Evolutionary conservation across 2,329 filamentous ascomycete species (phyloP), one percentile per base, ranked within the genome.

Genomic region (Fusarium multiceps): DNA sequence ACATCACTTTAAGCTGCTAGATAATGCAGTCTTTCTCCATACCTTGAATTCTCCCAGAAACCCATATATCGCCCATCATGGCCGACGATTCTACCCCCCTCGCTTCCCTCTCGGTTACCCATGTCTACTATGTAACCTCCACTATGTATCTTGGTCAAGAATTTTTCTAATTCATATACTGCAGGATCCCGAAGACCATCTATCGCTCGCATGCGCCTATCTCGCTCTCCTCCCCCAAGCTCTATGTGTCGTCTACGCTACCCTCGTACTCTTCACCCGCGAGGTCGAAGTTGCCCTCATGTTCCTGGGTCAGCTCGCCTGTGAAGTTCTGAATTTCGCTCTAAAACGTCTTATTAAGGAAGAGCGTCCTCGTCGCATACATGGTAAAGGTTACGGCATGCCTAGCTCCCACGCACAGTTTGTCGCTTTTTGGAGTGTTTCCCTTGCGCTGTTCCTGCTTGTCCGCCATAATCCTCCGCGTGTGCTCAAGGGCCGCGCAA

Each of bases 371-470:
- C 88, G 86, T 68, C 91, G 91, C 88, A 91, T 84, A 86, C 90
- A 94, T 76, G 94, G 93, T 59, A 97, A 97, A 80, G 96, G 96
- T 69, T 99, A 99, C 78, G 97, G 96, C 74, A 99, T 99, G 97
- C 96, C 96, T 55, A 87, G 84, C 46, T 98, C 94, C 40, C 96
- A 99, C 82, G 92, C 96, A 11, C 96, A 99, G 82, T 99, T 98
- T 79, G 92, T 95, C 66, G 88, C 92, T 59, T 99, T 93, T 84
- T 98, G 97, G 87, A 91, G 93, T 61, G 83, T 97, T 60, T 96
- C 92, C 67, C 82, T 98, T 63, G 85, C 89, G 25, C 84, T 99
- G 21, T 98, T 98, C 83, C 86, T 99, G 46, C 86, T 97, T 47
- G 83, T 94, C 64, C 88, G 95, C 65, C 94, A 97, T 80, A 84